Conservation (phyloP, 208 protist genomes). For the Trypanosoma rangeli region DNA sequence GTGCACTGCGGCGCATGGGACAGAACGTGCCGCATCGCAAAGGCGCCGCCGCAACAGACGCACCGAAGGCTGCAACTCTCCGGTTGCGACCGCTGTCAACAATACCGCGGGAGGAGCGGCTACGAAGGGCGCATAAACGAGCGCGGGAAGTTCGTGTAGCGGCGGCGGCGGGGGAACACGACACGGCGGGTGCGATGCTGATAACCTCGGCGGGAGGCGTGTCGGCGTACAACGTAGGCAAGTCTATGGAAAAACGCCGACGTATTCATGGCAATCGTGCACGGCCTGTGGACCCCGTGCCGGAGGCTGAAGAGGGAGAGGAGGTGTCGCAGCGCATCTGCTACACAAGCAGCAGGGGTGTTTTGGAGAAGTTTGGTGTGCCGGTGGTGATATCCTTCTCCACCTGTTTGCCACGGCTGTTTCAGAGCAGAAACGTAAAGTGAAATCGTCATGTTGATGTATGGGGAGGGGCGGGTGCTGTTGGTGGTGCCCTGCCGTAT, state of each 20-base stretch:
- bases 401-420: conserved; percentile 35
- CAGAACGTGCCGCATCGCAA: conserved; percentile 7
- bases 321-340: conserved; percentile 39
- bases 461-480: too few relatives aligned
- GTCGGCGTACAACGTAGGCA: conserved; percentile 5
- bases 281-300: neutral
- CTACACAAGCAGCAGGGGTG: conserved; percentile 44
- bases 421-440: conserved; percentile 14
- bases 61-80: conserved; percentile 11
- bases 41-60: neutral
- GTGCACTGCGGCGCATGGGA: conserved; percentile 28
- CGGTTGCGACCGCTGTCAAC: conserved; percentile 48
- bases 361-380: conserved; percentile 34
- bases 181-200: neutral
- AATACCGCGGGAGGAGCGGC: conserved; percentile 51
- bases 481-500: neutral
- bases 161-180: neutral
- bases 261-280: neutral
- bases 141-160: conserved; percentile 32
- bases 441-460: neutral
- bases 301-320: neutral
- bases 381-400: conserved; percentile 55
- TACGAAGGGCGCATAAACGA: conserved; percentile 44
- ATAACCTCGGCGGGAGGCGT: neutral
- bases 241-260: conserved; percentile 1